Evolutionary conservation across 805 yeast genomes (phyloP), one percentile per base, ranked within the genome.

Genomic region (Candida qinlingensis): DNA sequence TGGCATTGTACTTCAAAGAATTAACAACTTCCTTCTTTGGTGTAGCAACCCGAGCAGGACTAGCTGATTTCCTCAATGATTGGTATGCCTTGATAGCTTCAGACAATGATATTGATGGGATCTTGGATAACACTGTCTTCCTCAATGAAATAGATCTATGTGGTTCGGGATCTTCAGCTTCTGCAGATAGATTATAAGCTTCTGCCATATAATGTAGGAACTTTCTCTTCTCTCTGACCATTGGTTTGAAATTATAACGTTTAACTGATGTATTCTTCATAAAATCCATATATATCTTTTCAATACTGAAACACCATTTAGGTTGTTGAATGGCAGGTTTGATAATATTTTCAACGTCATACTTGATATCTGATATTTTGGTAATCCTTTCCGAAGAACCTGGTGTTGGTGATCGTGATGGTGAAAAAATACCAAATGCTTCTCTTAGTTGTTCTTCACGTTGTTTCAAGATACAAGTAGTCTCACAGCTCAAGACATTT

Each of bases 131-230:
- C 10, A 56, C 49, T 6, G 62, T 59, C 41, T 72, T 63, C 44
- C 70, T 66, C n/a, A 89, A 72, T 54, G 77, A 81, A 0, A 89
- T 92, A 9, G 85, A 78, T 51, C 96, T 66, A 45, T 79, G 72
- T 0, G 96, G 96, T 54, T 88, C 96, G 3, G 77, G 79, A 63
- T 87, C 96, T 52, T 87, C 94, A 2, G 91, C 78, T 57, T 86
- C 90, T 0, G 85, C 71, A 55, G 77, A 81, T 10, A 88, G 57
- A 10, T 74, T 70, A 61, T 71, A 88, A 0, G 79, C 65, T 28
- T 72, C 77, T 0, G 90, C 83, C 38, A 90, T 59, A 45, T 80
- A 81, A 59, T 83, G 92, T 28, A 90, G 66, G 59, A 89, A 88
- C 52, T 71, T 70, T 42, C 97, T 71, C 62, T 87, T 92, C 5